These are phyloP conservation scores for Rhodamnia argentea DNA, from an alignment of 345 rosid genomes.

Conservation along the genomic window DNA sequence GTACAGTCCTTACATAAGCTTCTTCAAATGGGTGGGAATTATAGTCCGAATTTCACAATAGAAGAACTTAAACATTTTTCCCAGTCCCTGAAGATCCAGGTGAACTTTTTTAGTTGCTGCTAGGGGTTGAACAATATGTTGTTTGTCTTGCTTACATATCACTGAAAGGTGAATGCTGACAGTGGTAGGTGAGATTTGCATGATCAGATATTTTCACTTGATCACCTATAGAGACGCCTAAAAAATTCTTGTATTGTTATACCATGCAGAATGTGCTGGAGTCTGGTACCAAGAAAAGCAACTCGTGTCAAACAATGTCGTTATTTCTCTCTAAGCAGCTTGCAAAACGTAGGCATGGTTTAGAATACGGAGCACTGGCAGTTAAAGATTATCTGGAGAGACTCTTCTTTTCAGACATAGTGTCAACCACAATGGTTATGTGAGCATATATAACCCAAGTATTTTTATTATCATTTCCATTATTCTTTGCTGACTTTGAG, in stretches of 20 bases:
- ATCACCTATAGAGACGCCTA: neutral
- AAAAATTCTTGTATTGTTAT: neutral
- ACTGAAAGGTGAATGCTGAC: neutral
- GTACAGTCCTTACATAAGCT: neutral
- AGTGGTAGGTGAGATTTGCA: neutral
- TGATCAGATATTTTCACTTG: neutral
- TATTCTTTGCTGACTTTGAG: neutral
- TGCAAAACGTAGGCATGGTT: conserved; percentile 65
- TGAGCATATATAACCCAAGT: conserved; percentile 16
- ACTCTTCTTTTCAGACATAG: conserved; percentile 54
- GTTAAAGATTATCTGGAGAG: conserved; percentile 76
- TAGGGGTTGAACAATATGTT: neutral
- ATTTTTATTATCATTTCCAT: neutral
- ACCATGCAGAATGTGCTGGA: conserved; percentile 62
- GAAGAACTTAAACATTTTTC: neutral
- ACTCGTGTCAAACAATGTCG: conserved; percentile 43
- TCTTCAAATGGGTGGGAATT: neutral
- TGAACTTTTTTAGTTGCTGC: neutral
- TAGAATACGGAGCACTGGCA: conserved; percentile 75
- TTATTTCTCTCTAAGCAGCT: conserved; percentile 67
- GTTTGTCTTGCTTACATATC: neutral
- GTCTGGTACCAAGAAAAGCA: conserved; percentile 66
- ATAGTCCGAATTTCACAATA: neutral
- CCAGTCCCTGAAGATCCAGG: neutral
- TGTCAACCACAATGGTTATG: conserved; percentile 65